Base-by-base conservation (phyloP, 2,329 filamentous ascomycete species). In the Epichloe sp. region DNA sequence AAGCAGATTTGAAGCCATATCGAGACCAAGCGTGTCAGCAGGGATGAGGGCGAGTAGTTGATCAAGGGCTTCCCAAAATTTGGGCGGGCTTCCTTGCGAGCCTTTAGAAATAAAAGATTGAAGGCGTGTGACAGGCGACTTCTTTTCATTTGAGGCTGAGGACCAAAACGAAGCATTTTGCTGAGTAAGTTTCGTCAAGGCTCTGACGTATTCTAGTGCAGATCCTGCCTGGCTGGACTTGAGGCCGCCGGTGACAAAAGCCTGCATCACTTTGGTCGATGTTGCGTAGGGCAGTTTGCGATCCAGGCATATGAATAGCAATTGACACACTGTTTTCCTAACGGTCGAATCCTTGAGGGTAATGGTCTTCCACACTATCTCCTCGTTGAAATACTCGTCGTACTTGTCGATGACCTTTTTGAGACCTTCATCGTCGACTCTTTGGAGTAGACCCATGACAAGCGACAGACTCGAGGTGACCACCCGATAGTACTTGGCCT, bases 401-500 rank as follows among this genome's bases (percentile, higher is more conserved):
- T 95, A 87, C 17, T 76, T 73, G 17, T 76, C 65, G 37, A 77
- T 67, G 47, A 81, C 73, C 59, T 83, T 84, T 12, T 75, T 69
- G 3, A 85, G 66, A 38, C 87, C 83, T 17, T 63, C 60, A 6
- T 61, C 54, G 1, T 70, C 65, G 2, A 80, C 43, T 23, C 26
- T 65, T 44, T 72, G 68, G 0, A 83, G 59, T 0, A 84, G 67
- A 34, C 73, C 72, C 3, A 77, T 58, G 2, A 81, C 73, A 5
- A 83, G 66, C 1, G 75, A 77, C 21, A 83, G 60, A 50, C 76
- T 76, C 7, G 72, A 73, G 10, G 71, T 73, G 3, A 81, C 61
- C 4, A 96, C 89, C 45, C 93, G 79, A 54, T 82, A 79, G 68
- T 94, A 93, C 60, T 95, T 96, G 17, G 85, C 79, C 57, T 89